A percentile compares a stretch with the other conserved stretches of the same genome.
Conservation (phyloP, 176 grass and related monocot species). For the Lolium perenne region DNA sequence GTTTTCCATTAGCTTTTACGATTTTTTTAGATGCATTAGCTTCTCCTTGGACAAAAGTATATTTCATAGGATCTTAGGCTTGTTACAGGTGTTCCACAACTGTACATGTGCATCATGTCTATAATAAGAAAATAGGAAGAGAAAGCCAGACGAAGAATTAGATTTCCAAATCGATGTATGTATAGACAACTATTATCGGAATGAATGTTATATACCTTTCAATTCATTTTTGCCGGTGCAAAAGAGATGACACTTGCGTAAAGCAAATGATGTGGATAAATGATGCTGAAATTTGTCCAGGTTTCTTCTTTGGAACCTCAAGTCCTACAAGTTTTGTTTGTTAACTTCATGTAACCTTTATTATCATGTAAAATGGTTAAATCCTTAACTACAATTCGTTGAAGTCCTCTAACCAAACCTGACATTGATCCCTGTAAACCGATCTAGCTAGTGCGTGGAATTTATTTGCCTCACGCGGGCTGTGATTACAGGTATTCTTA, state of each 20-base stretch:
- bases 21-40: background rate
- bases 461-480: too few species aligned
- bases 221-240: background rate
- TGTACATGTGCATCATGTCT: background rate
- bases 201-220: background rate
- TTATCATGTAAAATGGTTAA: too few species aligned
- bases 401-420: too few species aligned
- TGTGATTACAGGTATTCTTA: too few species aligned
- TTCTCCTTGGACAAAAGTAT: background rate
- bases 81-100: background rate
- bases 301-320: too few species aligned
- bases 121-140: background rate
- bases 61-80: background rate
- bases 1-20: slow-evolving; percentile 76
- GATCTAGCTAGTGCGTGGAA: too few species aligned
- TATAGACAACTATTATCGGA: background rate
- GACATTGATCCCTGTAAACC: too few species aligned
- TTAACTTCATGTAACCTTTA: too few species aligned
- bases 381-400: too few species aligned
- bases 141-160: background rate
- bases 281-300: background rate
- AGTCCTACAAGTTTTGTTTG: too few species aligned
- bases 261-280: background rate
- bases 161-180: background rate
- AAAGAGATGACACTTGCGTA: background rate